These are phyloP conservation scores for Coemansia sp. DNA, from an alignment of 192 early-diverging fungal genomes.

Conservation along the genomic window DNA sequence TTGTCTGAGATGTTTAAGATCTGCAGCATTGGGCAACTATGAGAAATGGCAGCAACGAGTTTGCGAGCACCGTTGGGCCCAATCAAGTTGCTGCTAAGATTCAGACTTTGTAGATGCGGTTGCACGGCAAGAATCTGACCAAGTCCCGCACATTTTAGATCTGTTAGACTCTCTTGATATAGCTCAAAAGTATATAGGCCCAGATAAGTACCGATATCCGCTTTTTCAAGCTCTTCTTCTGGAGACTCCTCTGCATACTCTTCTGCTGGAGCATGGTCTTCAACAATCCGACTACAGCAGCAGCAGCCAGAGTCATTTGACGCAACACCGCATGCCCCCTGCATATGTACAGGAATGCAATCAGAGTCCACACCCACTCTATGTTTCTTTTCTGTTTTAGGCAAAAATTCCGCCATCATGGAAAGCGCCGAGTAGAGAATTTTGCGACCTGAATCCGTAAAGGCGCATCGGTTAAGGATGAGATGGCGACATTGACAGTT, in stretches of 20 bases:
- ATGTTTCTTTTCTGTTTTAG: background rate
- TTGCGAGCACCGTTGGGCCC: conserved; percentile 2
- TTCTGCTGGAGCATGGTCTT: too few relatives aligned
- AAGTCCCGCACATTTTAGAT: conserved; percentile 10
- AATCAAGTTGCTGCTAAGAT: conserved; percentile 23
- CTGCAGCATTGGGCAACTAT: conserved; percentile 11
- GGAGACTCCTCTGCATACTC: too few relatives aligned
- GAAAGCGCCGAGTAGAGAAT: conserved; percentile 33
- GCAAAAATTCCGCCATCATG: conserved; percentile 13
- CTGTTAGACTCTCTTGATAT: conserved; percentile 12
- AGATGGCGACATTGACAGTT: conserved; percentile 23
- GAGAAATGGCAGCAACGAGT: conserved; percentile 5
- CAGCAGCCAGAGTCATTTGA: too few relatives aligned
- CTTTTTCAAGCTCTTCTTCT: background rate
- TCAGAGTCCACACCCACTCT: too few relatives aligned
- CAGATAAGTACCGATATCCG: conserved; percentile 1
- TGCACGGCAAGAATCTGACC: conserved; percentile 16
- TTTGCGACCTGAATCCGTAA: conserved; percentile 23
- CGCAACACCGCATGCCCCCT: too few relatives aligned
- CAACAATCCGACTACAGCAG: too few relatives aligned
- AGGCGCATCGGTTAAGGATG: conserved; percentile 19
- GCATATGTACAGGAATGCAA: too few relatives aligned
- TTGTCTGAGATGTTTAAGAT: conserved; percentile 27
- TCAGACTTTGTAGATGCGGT: conserved; percentile 21
- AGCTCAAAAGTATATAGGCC: conserved; percentile 24